A percentile compares a stretch with the other conserved stretches of the same genome.
phyloP scores from a whole-genome alignment of 148 eudicot genomes.

The Diospyros lotus region DNA sequence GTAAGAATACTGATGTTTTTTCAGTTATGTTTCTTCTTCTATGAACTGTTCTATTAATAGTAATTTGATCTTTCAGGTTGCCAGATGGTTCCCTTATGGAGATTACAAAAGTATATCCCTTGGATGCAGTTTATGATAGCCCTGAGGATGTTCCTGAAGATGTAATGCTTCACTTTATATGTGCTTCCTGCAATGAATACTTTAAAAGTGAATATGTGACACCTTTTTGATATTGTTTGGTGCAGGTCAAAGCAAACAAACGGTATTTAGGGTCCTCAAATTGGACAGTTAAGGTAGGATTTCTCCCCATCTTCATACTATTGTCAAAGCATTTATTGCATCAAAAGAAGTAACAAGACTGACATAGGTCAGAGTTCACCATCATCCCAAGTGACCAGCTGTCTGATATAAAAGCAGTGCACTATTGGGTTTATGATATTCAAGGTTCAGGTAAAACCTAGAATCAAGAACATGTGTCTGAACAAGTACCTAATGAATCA shows the following conservation, averaged over 20 bases:
- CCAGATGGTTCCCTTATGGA: conserved; percentile 97
- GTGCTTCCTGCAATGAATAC: not conserved
- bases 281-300: conserved; percentile 89
- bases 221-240: conserved; percentile 1
- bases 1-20: conserved; percentile 33
- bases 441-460: not conserved
- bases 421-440: not conserved
- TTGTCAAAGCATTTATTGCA: not conserved
- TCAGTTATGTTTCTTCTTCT: not conserved
- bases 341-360: not conserved
- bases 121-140: conserved; percentile 88
- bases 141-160: conserved; percentile 98
- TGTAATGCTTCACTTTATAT: conserved; percentile 35
- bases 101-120: conserved; percentile 87
- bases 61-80: conserved; percentile 50
- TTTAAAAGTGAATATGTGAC: not conserved
- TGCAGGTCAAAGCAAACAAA: conserved; percentile 84
- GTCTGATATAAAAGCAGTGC: not conserved
- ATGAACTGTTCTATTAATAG: not conserved
- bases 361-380: not conserved
- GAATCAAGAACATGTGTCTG: not conserved
- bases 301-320: not conserved
- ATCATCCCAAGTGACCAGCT: too few relatives aligned
- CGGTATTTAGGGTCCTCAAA: conserved; percentile 89
- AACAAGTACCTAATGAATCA: not conserved